A percentile compares a stretch with the other conserved stretches of the same genome.
phyloP scores from a whole-genome alignment of 108 stramenopile species.

The Cylindrotheca closterium region DNA sequence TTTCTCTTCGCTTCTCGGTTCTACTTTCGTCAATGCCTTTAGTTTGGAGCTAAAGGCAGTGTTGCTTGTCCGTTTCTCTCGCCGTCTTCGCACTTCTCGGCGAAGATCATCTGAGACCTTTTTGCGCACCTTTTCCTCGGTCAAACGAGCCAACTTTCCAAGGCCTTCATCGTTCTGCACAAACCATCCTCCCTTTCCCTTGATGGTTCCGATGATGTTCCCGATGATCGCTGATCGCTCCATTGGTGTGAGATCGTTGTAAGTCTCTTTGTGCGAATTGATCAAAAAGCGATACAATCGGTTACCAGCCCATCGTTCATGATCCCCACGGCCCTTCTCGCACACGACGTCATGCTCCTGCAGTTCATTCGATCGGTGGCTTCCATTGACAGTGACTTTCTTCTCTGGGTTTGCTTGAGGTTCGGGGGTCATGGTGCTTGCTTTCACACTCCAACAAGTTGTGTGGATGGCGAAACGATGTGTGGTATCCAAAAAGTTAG shows the following conservation, averaged over 20 bases:
- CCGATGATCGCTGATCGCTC: slow-evolving; percentile 36
- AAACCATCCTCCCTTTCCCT: slow-evolving; percentile 40
- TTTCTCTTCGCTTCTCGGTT: slow-evolving; percentile 6
- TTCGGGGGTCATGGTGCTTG: slow-evolving; percentile 2
- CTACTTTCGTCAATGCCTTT: slow-evolving; percentile 33
- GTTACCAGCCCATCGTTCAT: slow-evolving; percentile 39
- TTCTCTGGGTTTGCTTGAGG: not conserved
- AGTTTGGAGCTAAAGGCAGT: slow-evolving; percentile 35
- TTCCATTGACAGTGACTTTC: slow-evolving; percentile 19
- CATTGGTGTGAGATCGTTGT: slow-evolving; percentile 40
- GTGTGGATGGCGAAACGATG: no score
- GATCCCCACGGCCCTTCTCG: slow-evolving; percentile 41
- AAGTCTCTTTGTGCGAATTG: slow-evolving; percentile 29
- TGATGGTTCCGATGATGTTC: slow-evolving; percentile 20
- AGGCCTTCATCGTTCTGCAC: slow-evolving; percentile 24
- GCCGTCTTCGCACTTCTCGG: slow-evolving; percentile 30
- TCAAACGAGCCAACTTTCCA: slow-evolving; percentile 30
- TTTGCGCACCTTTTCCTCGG: slow-evolving; percentile 40
- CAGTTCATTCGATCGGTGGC: slow-evolving; percentile 21
- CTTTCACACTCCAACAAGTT: no score
- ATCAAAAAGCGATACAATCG: slow-evolving; percentile 32
- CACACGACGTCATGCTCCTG: slow-evolving; percentile 41
- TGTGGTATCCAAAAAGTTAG: no score
- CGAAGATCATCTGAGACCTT: slow-evolving; percentile 46
- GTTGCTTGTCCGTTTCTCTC: slow-evolving; percentile 36